Conservation (phyloP, 2,329 filamentous ascomycete species). For the Rutstroemia sp. region DNA sequence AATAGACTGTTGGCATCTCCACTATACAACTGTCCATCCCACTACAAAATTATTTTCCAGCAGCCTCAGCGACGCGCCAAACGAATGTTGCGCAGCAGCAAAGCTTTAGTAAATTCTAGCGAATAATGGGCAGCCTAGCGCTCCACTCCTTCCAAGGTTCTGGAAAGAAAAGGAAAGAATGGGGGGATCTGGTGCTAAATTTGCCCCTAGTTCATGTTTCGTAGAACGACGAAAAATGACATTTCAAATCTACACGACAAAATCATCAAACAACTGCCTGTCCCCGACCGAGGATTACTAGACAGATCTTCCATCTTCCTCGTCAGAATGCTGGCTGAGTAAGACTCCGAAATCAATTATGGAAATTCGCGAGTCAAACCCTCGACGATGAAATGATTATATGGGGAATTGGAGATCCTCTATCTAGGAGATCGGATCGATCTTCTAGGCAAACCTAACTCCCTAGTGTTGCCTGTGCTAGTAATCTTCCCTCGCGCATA, state of each 20-base stretch:
- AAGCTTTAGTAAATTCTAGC: not conserved
- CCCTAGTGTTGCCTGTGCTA: not conserved
- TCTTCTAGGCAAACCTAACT: not conserved
- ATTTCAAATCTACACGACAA: not conserved
- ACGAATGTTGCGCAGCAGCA: not conserved
- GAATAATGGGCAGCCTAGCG: not conserved
- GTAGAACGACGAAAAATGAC: not conserved
- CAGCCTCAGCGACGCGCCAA: not conserved
- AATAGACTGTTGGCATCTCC: not conserved
- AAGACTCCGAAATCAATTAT: not conserved
- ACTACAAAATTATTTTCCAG: not conserved
- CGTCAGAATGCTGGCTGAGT: not conserved
- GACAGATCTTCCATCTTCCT: not conserved
- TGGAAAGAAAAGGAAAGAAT: slow-evolving; percentile 4
- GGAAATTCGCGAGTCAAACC: too few relatives aligned
- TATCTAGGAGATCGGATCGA: too few relatives aligned
- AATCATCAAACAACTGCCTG: not conserved
- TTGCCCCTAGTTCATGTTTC: not conserved
- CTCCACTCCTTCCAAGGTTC: slow-evolving; percentile 2
- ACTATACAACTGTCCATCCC: not conserved
- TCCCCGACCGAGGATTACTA: not conserved
- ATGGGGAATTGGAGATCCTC: too few relatives aligned
- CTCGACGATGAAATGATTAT: too few relatives aligned
- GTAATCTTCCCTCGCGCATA: slow-evolving; percentile 1
- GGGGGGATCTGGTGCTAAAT: not conserved